Evolutionary conservation across 257 asterid species (phyloP).

Genomic region (Pogostemon cablin): DNA sequence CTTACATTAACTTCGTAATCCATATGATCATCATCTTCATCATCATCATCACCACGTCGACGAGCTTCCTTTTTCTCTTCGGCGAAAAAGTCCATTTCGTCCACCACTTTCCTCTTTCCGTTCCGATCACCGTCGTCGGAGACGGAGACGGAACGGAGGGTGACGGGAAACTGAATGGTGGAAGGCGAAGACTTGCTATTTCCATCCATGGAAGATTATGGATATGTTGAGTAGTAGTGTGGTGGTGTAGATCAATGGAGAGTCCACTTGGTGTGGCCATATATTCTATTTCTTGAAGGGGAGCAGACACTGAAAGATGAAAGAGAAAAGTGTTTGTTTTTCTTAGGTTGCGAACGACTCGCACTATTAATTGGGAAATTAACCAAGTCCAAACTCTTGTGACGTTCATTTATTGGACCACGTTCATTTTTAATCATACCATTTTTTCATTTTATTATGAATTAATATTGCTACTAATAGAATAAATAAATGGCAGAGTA

Average conservation of each 20-base stretch:
- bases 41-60: slow-evolving; percentile 25
- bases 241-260: slow-evolving; percentile 64
- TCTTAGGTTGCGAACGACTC: slow-evolving; percentile 58
- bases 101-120: slow-evolving; percentile 44
- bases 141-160: slow-evolving; percentile 34
- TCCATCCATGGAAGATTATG: slow-evolving; percentile 40
- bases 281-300: slow-evolving; percentile 36
- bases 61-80: slow-evolving; percentile 38
- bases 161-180: slow-evolving; percentile 74
- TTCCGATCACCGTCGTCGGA: neutral
- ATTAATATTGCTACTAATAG: too few species aligned
- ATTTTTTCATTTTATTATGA: too few species aligned
- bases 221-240: too few species aligned
- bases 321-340: slow-evolving; percentile 37
- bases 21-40: slow-evolving; percentile 36
- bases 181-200: slow-evolving; percentile 45
- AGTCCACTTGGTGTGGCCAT: slow-evolving; percentile 92
- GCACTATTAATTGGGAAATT: slow-evolving; percentile 44
- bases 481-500: too few species aligned
- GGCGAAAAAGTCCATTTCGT: slow-evolving; percentile 80
- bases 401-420: too few species aligned
- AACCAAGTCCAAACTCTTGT: too few species aligned
- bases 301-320: slow-evolving; percentile 34
- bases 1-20: slow-evolving; percentile 73
- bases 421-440: too few species aligned